Evolutionary conservation across 306 rosid genomes (phyloP), one percentile per base, ranked within the genome.

Genomic region (Purshia tridentata): DNA sequence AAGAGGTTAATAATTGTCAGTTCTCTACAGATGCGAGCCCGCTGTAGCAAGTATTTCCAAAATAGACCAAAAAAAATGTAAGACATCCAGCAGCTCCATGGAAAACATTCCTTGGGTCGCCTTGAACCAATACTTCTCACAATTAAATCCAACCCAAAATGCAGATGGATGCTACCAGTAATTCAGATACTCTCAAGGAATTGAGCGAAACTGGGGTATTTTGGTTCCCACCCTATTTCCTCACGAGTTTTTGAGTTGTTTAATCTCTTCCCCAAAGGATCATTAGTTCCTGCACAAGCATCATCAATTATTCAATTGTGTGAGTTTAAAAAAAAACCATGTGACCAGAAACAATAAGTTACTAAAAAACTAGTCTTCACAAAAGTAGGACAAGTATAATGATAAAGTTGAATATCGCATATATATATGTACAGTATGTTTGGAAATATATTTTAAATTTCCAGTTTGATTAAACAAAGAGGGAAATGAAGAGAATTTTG

Each of bases 161-260:
- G 76, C 29, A 56, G 44, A 74, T 72, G 44, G 22, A 57, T 19
- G 67, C 12, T 53, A 23, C 50, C 51, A 67, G 6, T 51, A 48
- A 8, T 61, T 88, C 82, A 76, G 29, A 89, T 44, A 81, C 77
- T 86, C 78, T 84, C 97, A 44, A 91, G 90, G 78, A 88, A 94
- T 75, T 81, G 79, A 40, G 86, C 44, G 58, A 94, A 94, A 77
- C 96, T 89, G 10, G 89, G 68, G 87, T 89, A 91, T 85, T 87
- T 94, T 1, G 99, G 97, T 80, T 88, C 93, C 99, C 99, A 94
- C n/a, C 95, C 96, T 23, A 89, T 39, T 78, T 88, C 90, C 45
- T 81, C 80, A 18, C 97, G 90, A 39, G 96, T 86, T 83, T 72
- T 91, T 9, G 88, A 82, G 91, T 91, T 94, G 90, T 88, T 85